These are phyloP conservation scores for Ceratobasidium papillatum DNA, from an alignment of 1,284 basidiomycete species.

Conservation along the genomic window DNA sequence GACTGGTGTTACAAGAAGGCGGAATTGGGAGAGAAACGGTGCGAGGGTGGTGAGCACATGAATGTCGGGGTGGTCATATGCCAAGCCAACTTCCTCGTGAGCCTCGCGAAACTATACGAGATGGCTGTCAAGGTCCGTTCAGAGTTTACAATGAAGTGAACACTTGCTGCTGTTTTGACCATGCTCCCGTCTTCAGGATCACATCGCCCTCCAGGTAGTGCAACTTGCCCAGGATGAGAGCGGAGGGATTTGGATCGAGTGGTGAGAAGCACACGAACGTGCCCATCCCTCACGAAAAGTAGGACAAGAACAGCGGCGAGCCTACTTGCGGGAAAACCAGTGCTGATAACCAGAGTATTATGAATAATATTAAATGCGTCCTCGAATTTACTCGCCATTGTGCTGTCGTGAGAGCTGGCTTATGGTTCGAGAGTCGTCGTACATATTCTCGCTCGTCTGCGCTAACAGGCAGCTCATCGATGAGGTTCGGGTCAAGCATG, in stretches of 20 bases:
- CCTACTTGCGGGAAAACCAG: neutral
- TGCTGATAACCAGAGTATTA: neutral
- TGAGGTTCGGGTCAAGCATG: slow-evolving; percentile 11
- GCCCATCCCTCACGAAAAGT: slow-evolving; percentile 71
- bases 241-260: slow-evolving; percentile 80
- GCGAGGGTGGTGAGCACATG: slow-evolving; percentile 70
- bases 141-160: neutral
- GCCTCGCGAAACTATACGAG: slow-evolving; percentile 75
- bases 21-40: slow-evolving; percentile 72
- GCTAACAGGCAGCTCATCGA: neutral
- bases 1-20: slow-evolving; percentile 71
- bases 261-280: slow-evolving; percentile 78
- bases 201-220: slow-evolving; percentile 81
- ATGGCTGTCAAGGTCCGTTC: neutral
- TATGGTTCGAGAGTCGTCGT: slow-evolving; percentile 12
- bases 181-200: slow-evolving; percentile 72
- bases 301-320: slow-evolving; percentile 77
- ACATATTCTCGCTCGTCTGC: neutral
- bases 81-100: slow-evolving; percentile 79
- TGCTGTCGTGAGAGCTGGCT: neutral
- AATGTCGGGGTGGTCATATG: slow-evolving; percentile 63
- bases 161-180: slow-evolving; percentile 74
- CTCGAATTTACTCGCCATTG: neutral
- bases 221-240: slow-evolving; percentile 79
- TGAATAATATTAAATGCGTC: neutral